Base-by-base conservation (phyloP, 352 stramenopile species). In the Globisporangium emineosum region DNA sequence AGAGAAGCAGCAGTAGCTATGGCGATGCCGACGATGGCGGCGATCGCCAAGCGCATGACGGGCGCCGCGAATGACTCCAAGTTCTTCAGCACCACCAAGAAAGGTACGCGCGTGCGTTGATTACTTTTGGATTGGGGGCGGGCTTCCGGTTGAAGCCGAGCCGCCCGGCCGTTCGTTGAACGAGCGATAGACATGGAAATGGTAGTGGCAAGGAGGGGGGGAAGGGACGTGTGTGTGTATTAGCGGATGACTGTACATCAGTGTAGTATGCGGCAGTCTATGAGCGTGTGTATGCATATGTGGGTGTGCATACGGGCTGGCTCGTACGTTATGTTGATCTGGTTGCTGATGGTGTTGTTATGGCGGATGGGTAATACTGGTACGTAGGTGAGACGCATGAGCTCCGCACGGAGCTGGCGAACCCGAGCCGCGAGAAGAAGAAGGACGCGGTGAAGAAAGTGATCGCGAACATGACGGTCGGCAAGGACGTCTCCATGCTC, bases 401-500 rank as follows among this genome's bases (percentile, higher is more conserved):
- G 76, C 81, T 99, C 56, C 94, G 97, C 32, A 86, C 98, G 72
- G 97, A 99, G 73, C 83, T 99, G 43, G 91, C 98, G 66, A 98
- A 97, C 71, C 96, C 93, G 59, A 98, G 98, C 71, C 89, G 94
- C 32, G 93, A 97, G 66, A 97, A 98, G 72, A 99, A 99, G 83
- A 98, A 99, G 60, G 97, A 99, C 72, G 98, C 98, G 2, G 96
- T 99, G 49, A 99, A 99, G 83, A 99, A 99, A 74, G 97, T 99
- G 45, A 99, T 99, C 76, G 97, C 97, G 23, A 97, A 96, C 76
- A 99, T 99, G 97, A 99, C 97, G 5, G 96, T 99, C 37, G 98
- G 97, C 53, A 99, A 99, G 72, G 97, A 99, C 79, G 97, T 99
- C 13, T 98, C 91, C 15, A 97, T 96, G 84, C 91, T 99, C 35